Percentiles rank a stretch among this genome's conserved stretches.
phyloP scores from a whole-genome alignment of 2,329 filamentous ascomycete species.

The Ophiostoma quercus region DNA sequence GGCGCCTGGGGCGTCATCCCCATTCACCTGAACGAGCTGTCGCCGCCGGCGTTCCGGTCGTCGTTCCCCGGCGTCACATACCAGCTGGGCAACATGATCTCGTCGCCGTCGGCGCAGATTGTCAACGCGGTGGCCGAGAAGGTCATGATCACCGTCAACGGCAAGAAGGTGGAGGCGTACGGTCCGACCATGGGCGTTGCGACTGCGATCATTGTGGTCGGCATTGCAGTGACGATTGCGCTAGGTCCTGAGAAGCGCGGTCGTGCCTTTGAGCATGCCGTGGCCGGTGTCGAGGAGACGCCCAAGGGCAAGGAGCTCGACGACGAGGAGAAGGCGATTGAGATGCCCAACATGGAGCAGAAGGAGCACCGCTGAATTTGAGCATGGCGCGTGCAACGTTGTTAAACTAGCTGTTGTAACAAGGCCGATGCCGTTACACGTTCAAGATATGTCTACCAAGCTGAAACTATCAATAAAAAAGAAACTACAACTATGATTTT shows the following conservation, averaged over 20 bases:
- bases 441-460: neutral
- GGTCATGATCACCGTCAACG: neutral
- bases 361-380: neutral
- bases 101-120: conserved; percentile 49
- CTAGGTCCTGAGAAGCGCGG: neutral
- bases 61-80: conserved; percentile 67
- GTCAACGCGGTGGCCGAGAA: neutral
- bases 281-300: neutral
- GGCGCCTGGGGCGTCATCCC: conserved; percentile 64
- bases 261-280: neutral
- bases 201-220: neutral
- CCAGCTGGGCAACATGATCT: conserved; percentile 71
- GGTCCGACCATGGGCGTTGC: neutral
- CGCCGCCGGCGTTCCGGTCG: conserved; percentile 63
- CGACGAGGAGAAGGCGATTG: neutral
- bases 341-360: neutral
- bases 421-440: no score
- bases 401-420: neutral
- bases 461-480: neutral
- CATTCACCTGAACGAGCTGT: conserved; percentile 69
- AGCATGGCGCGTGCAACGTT: neutral
- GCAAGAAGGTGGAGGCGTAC: neutral
- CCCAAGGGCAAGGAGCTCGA: neutral
- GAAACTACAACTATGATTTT: neutral
- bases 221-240: neutral